Evolutionary conservation across 805 yeast genomes (phyloP).

Genomic region (Wickerhamiella sergipiensis): DNA sequence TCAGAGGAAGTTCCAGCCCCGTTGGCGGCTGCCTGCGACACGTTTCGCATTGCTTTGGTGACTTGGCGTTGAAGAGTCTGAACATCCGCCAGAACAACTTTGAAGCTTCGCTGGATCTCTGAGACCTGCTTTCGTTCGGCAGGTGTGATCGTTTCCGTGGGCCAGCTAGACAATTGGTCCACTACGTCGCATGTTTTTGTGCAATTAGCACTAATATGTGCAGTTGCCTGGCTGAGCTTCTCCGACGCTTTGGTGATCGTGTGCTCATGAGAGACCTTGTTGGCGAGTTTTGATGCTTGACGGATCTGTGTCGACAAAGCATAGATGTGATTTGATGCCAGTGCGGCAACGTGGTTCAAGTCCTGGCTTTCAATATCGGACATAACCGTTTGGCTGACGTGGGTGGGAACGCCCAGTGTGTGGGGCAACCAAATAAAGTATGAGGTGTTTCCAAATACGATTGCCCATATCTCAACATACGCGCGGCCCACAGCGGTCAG

Average conservation of each 20-base stretch:
- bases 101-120: slow-evolving; percentile 1
- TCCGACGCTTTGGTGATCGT: neutral
- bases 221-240: slow-evolving; percentile 1
- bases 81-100: slow-evolving; percentile 1
- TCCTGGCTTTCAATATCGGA: slow-evolving; percentile 13
- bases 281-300: slow-evolving; percentile 5
- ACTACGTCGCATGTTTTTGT: slow-evolving; percentile 1
- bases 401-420: neutral
- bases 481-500: no score
- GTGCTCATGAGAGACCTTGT: slow-evolving; percentile 1
- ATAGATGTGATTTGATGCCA: slow-evolving; percentile 14
- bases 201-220: slow-evolving; percentile 2
- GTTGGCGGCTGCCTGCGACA: neutral
- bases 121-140: slow-evolving; percentile 1
- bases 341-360: slow-evolving; percentile 7
- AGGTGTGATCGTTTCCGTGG: neutral
- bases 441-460: no score
- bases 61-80: slow-evolving; percentile 3
- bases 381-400: neutral
- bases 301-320: slow-evolving; percentile 14
- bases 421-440: neutral
- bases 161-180: neutral
- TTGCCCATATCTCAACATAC: neutral
- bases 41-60: neutral
- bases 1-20: neutral